Base-by-base conservation (phyloP, 331 rosid species). In the Arachis monticola region DNA sequence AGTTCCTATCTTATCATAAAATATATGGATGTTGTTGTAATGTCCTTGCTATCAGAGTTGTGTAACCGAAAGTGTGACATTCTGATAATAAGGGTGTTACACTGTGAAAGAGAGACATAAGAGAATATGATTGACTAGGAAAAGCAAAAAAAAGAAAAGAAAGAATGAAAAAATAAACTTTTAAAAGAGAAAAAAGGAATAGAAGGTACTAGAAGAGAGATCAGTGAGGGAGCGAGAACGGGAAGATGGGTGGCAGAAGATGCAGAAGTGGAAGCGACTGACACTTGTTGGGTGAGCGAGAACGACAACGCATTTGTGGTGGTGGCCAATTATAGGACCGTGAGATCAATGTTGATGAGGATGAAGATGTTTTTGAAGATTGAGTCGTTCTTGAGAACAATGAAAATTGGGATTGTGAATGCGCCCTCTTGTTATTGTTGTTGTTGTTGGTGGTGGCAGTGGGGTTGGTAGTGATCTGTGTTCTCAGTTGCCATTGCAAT, bases 191-290 rank as follows among this genome's bases (percentile, higher is more conserved):
- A 3, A 12, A 40, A 5, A 66, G 4, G 63, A 45, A 1, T 11
- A n/a, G 4, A 31, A 44, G 27, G 27, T 67, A 85, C 99, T 93
- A 12, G 97, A 92, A 27, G 89, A 82, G 31, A 88, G 82, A 70
- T 92, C 97, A 45, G 79, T 30, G 46, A 94, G 87, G 9, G 67
- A 87, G 59, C 91, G 84, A 67, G 83, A 73, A 7, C 74, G 89
- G 0, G 81, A 84, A 45, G 83, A 82, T 5, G 92, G 87, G 5
- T 72, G 59, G 32, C 89, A 86, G 17, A 69, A 79, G 81, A 94
- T 86, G 67, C 84, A 82, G 81, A 94, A 90, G 81, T 94, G 99
- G 83, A 85, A 94, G 77, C 99, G 82, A 80, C 97, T 94, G 63
- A 94, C 77, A 80, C 99, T 22, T 22, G 27, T 94, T 46, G 99